Base-by-base conservation (phyloP, 2,329 filamentous ascomycete genomes). In the Hypoxylon sp. region DNA sequence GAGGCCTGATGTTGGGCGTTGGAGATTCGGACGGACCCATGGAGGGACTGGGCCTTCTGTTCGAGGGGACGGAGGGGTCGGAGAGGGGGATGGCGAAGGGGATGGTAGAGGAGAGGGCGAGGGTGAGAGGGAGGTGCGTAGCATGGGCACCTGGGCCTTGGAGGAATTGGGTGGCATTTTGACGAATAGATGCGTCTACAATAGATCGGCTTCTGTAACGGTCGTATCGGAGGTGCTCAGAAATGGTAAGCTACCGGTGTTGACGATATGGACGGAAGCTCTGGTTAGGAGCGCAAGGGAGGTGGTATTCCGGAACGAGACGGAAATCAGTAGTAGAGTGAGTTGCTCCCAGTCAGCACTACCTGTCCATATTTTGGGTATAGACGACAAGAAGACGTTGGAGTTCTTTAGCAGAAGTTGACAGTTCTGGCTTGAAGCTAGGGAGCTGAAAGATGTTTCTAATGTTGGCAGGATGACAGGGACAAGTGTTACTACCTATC, bases 141-240 rank as follows among this genome's bases (percentile, higher is more conserved):
- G 80, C 81, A 59, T 86, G 76, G 66, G 83, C 50, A 82, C 84
- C 73, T 82, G 84, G 62, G 84, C 85, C 66, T 85, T 80, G 64
- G 78, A 77, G 26, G 35, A 26, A 77, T 87, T 83, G 74, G 82
- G 82, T 35, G 85, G 84, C 85, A 88, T 88, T 35, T 63, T 79
- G 47, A 31, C 14, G 33, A 31, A 19, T 11, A 22, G 26, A 24
- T 22, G n/a, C 26, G 46, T 54, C 19, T 22, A 22, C 19, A 22
- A 31, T 33, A 26, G 35, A 3, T 61, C 24, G 26, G 11, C 4
- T 47, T 46, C 24, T 66, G 13, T 63, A 46, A 17, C 11, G 17
- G 17, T 47, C 29, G 50, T 51, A 44, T 63, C 46, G 66, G 29
- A 59, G 53, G 31, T 52, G 6, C 22, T 47, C 5, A 52, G 50